These are phyloP conservation scores for Lojkania enalia DNA, from an alignment of 2,329 filamentous ascomycete genomes.

Conservation along the genomic window DNA sequence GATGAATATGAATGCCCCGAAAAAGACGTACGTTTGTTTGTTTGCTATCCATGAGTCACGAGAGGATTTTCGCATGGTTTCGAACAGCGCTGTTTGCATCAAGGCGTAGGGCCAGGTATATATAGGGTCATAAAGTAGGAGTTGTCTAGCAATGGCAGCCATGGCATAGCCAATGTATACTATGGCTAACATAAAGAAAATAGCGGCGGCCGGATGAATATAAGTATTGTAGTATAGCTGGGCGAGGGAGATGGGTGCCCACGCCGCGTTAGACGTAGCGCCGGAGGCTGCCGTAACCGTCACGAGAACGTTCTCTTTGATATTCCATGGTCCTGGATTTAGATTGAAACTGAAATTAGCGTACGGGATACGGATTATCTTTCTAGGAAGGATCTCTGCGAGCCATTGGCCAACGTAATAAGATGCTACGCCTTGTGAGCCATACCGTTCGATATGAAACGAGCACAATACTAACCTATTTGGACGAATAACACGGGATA, in stretches of 20 bases:
- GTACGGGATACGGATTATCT: slow-evolving; percentile 53
- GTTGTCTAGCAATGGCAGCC: slow-evolving; percentile 60
- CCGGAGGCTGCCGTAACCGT: slow-evolving; percentile 50
- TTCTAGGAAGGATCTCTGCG: slow-evolving; percentile 55
- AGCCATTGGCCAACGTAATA: slow-evolving; percentile 60
- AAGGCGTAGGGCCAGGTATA: slow-evolving; percentile 59
- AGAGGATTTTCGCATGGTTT: slow-evolving; percentile 59
- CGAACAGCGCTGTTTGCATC: slow-evolving; percentile 62
- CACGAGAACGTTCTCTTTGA: slow-evolving; percentile 61
- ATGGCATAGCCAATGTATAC: slow-evolving; percentile 63
- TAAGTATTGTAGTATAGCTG: slow-evolving; percentile 60
- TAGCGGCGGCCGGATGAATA: slow-evolving; percentile 57
- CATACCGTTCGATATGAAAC: not conserved
- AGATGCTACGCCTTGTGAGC: slow-evolving; percentile 41
- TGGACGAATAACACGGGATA: slow-evolving; percentile 67
- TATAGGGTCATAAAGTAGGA: slow-evolving; percentile 62
- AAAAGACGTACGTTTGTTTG: slow-evolving; percentile 62
- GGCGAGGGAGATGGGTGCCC: slow-evolving; percentile 58
- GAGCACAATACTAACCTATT: slow-evolving; percentile 40
- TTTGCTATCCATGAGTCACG: slow-evolving; percentile 55
- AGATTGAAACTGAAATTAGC: slow-evolving; percentile 55
- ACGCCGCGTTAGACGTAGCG: slow-evolving; percentile 41
- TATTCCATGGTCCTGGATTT: slow-evolving; percentile 61
- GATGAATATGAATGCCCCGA: slow-evolving; percentile 56
- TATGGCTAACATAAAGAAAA: slow-evolving; percentile 64